Evolutionary conservation across 1,284 basidiomycete genomes (phyloP), one percentile per base, ranked within the genome.

Genomic region (Malassezia nana): DNA sequence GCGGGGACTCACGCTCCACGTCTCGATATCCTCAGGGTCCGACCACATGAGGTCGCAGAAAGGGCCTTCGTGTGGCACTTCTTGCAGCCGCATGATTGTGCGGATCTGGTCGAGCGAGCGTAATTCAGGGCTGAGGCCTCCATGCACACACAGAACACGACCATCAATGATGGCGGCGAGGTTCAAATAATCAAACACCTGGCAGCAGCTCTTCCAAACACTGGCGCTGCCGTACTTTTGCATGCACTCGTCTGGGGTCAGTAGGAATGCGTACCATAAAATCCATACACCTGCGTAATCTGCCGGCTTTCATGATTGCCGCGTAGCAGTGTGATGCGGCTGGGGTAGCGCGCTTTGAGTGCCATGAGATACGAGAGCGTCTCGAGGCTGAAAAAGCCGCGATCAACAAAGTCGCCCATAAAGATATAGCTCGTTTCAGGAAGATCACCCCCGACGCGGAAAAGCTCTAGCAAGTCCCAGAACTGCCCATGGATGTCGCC

Each of bases 331-430:
- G 89, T 94, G 53, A 96, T 85, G 64, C 84, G 83, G 74, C 94
- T 88, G 6, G 91, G 91, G 76, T 91, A 92, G 72, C 88, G 81
- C 41, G 89, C 91, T 76, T 96, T 96, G 58, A 92, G 79, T 0
- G 85, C 88, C 55, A 96, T 77, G 38, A 96, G 74, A 52, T 95
- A 76, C 10, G 89, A 91, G 8, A 96, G 84, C 0, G 91, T 96
- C 77, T 96, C 91, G n/a, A 96, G 77, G 69, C 85, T 89, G 74
- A 95, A 95, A 75, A 94, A 89, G 10, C 92, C 92, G 58, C 91
- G 80, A 77, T 96, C 92, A 31, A 96, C 91, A 76, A 96, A 96
- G 76, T 96, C 91, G 49, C 91, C 91, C 91, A 96, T 96, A 75
- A 96, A 95, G 58, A 96, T 88, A 75, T 96, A 96, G 68, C 87